A percentile compares a stretch with the other conserved stretches of the same genome.
phyloP scores from a whole-genome alignment of 202 grass and related monocot species.

The Bolboschoenoplectus hybrid region DNA sequence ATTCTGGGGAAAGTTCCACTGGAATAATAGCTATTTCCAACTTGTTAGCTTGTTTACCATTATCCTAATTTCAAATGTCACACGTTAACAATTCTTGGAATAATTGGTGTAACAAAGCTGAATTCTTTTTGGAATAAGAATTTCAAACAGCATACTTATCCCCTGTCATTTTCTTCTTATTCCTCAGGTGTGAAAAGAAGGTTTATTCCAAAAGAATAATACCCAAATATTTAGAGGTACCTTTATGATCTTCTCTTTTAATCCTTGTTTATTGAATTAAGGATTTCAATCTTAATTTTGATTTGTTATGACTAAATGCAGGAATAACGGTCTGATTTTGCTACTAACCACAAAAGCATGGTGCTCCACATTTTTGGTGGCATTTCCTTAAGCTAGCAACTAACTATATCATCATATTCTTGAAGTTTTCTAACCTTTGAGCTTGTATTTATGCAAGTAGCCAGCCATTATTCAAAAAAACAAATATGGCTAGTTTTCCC shows the following conservation, averaged over 20 bases:
- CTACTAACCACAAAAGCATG: slow-evolving; percentile 23
- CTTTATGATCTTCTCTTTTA: background rate
- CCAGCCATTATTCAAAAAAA: slow-evolving; percentile 14
- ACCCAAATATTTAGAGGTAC: background rate
- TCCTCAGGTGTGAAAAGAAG: slow-evolving; percentile 22
- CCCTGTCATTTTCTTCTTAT: slow-evolving; percentile 26
- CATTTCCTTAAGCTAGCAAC: slow-evolving; percentile 13
- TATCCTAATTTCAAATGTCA: background rate
- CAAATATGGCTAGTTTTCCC: background rate
- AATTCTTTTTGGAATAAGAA: background rate
- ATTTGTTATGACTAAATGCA: background rate
- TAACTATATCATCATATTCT: slow-evolving; percentile 37
- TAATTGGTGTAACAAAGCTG: slow-evolving; percentile 4
- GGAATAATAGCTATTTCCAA: background rate
- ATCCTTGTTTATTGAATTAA: background rate
- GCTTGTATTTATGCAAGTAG: slow-evolving; percentile 26
- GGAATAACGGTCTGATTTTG: background rate
- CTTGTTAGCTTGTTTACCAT: background rate
- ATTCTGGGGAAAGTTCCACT: background rate
- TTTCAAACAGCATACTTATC: slow-evolving; percentile 1
- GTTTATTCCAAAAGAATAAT: slow-evolving; percentile 20
- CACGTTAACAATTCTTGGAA: background rate
- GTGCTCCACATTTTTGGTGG: slow-evolving; percentile 26
- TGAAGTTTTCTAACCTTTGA: slow-evolving; percentile 28
- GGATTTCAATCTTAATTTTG: slow-evolving; percentile 24